phyloP scores from a whole-genome alignment of 2,329 filamentous ascomycete species.

The Pseudomassariella vexata region DNA sequence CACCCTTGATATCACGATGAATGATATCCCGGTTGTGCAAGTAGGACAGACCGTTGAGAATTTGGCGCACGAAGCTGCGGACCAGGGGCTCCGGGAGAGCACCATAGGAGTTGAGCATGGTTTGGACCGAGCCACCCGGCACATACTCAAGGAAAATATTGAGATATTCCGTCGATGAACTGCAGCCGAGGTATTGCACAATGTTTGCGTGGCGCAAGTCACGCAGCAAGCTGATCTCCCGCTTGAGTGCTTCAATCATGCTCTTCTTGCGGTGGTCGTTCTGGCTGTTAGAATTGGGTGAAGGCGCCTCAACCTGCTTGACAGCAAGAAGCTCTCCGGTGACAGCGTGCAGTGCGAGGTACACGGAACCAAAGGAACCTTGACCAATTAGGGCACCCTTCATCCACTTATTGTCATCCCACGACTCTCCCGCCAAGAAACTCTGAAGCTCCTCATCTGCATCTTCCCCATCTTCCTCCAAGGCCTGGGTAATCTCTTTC shows the following conservation, averaged over 20 bases:
- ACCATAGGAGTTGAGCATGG: conserved; percentile 98
- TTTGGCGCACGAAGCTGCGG: conserved; percentile 94
- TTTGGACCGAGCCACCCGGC: conserved; percentile 92
- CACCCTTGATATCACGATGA: conserved; percentile 97
- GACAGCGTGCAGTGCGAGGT: conserved; percentile 88
- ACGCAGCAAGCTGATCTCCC: conserved; percentile 88
- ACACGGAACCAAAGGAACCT: conserved; percentile 94
- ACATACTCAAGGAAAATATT: conserved; percentile 99
- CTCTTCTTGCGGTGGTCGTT: conserved; percentile 89
- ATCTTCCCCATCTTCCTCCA: conserved; percentile 88
- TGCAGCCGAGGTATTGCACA: conserved; percentile 94
- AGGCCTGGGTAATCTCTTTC: conserved; percentile 76
- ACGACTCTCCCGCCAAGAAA: conserved; percentile 87
- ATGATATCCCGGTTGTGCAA: conserved; percentile 94
- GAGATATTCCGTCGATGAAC: conserved; percentile 81
- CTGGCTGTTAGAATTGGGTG: conserved; percentile 68
- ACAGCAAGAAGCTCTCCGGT: conserved; percentile 97
- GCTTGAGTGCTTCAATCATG: conserved; percentile 96
- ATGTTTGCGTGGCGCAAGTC: conserved; percentile 96
- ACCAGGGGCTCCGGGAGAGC: conserved; percentile 90
- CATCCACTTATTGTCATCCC: conserved; percentile 99
- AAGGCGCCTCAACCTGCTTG: conserved; percentile 93
- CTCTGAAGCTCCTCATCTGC: conserved; percentile 83
- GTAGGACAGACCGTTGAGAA: conserved; percentile 86
- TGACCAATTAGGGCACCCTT: conserved; percentile 96